Conservation (phyloP, 2,329 filamentous ascomycete species). For the Nemania serpens region DNA sequence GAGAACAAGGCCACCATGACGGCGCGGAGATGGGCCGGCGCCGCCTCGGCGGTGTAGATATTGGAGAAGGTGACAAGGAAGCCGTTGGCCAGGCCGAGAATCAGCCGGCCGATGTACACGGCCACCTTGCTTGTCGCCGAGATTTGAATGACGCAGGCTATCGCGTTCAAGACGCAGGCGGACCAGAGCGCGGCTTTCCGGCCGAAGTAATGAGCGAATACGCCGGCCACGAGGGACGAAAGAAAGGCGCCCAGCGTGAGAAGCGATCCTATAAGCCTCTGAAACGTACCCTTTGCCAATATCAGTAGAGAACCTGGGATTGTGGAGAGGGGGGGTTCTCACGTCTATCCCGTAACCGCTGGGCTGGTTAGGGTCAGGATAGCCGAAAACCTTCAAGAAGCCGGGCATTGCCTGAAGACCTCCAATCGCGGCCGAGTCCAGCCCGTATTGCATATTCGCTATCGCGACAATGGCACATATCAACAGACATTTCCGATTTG, state of each 20-base stretch:
- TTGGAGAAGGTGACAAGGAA: constrained; percentile 52
- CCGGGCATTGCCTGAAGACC: constrained; percentile 56
- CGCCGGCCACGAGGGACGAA: constrained; percentile 52
- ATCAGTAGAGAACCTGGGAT: constrained; percentile 28
- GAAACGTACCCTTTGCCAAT: constrained; percentile 49
- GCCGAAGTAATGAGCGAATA: constrained; percentile 53
- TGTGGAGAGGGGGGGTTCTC: constrained; percentile 22
- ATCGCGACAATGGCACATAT: constrained; percentile 53
- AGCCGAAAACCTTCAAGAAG: constrained; percentile 56
- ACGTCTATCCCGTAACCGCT: constrained; percentile 49
- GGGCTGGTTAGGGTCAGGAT: constrained; percentile 45
- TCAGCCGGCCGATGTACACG: constrained; percentile 52
- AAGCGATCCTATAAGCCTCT: constrained; percentile 57
- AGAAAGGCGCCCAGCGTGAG: constrained; percentile 56
- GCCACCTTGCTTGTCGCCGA: constrained; percentile 46
- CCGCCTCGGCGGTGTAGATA: constrained; percentile 54
- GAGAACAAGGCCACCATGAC: constrained; percentile 54
- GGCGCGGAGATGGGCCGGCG: constrained; percentile 53
- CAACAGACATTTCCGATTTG: constrained; percentile 50
- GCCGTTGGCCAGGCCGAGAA: constrained; percentile 50
- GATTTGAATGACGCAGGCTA: constrained; percentile 51
- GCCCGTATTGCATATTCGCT: constrained; percentile 58
- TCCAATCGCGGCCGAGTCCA: constrained; percentile 52
- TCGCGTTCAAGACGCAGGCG: constrained; percentile 50
- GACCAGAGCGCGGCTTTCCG: constrained; percentile 52